Evolutionary conservation across 805 yeast genomes (phyloP).

Genomic region (Candida koratica): DNA sequence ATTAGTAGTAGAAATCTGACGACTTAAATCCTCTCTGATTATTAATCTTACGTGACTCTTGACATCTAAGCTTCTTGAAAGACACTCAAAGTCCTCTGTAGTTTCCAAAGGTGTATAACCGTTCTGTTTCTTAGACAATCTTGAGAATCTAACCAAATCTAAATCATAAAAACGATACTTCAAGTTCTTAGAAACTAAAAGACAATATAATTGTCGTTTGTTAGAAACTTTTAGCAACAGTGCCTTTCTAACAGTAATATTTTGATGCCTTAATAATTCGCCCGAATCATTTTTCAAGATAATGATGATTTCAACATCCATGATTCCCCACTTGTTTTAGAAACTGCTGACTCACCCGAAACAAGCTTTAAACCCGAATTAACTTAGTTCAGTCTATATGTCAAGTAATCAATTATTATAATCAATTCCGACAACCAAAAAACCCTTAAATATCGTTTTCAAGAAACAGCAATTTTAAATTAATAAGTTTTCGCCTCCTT

Average conservation of each 20-base stretch:
- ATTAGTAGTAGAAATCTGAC: background rate
- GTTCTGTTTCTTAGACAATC: slow-evolving; percentile 48
- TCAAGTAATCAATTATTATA: no score
- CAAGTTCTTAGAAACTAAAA: slow-evolving; percentile 6
- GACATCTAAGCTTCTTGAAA: slow-evolving; percentile 46
- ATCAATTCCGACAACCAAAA: no score
- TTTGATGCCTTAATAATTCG: slow-evolving; percentile 8
- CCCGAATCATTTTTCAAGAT: slow-evolving; percentile 8
- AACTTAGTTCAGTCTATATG: no score
- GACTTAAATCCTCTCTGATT: slow-evolving; percentile 16
- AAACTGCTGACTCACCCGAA: no score
- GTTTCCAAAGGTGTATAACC: slow-evolving; percentile 37
- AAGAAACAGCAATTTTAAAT: no score
- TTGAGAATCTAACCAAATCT: slow-evolving; percentile 15
- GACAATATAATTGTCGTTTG: slow-evolving; percentile 15
- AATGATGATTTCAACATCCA: slow-evolving; percentile 8
- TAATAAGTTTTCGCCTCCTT: slow-evolving; percentile 5
- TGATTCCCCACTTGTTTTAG: background rate
- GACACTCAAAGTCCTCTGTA: slow-evolving; percentile 38
- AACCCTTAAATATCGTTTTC: no score
- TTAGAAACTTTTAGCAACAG: slow-evolving; percentile 12
- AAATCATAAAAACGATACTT: slow-evolving; percentile 9
- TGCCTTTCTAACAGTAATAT: slow-evolving; percentile 14
- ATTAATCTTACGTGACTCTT: slow-evolving; percentile 41
- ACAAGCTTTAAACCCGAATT: no score